These are phyloP conservation scores for Xylaria sp. DNA, from an alignment of 2,329 filamentous ascomycete species.

Conservation along the genomic window DNA sequence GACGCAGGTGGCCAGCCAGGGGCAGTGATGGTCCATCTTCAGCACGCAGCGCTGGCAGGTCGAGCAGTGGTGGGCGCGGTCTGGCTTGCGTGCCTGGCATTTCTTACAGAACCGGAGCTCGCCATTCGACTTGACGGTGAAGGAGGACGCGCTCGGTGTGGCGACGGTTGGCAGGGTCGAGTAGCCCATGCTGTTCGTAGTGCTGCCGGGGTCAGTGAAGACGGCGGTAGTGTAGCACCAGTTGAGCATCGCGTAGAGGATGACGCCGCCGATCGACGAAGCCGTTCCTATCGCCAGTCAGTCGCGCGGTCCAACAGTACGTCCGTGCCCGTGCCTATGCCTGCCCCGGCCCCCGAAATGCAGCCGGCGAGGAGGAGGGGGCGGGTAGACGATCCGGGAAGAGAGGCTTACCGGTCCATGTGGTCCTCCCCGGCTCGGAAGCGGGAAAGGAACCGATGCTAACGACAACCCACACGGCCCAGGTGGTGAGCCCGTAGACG, in stretches of 20 bases:
- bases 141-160: conserved; percentile 70
- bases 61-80: conserved; percentile 96
- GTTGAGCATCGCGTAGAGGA: conserved; percentile 82
- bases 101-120: conserved; percentile 95
- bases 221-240: conserved; percentile 93
- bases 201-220: conserved; percentile 87
- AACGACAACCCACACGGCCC: conserved; percentile 89
- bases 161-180: conserved; percentile 82
- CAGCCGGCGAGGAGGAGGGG: background rate
- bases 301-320: conserved; percentile 28
- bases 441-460: conserved; percentile 69
- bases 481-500: conserved; percentile 89
- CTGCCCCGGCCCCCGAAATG: background rate
- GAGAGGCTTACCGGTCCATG: conserved; percentile 65
- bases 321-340: too few species aligned
- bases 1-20: conserved; percentile 96
- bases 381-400: background rate
- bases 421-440: conserved; percentile 55
- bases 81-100: conserved; percentile 92
- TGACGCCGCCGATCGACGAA: conserved; percentile 71
- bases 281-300: conserved; percentile 55
- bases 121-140: conserved; percentile 93
- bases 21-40: conserved; percentile 99
- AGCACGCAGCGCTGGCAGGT: conserved; percentile 93
- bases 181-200: conserved; percentile 74